Conservation (phyloP, 306 rosid species). For the Castanea crenata region DNA sequence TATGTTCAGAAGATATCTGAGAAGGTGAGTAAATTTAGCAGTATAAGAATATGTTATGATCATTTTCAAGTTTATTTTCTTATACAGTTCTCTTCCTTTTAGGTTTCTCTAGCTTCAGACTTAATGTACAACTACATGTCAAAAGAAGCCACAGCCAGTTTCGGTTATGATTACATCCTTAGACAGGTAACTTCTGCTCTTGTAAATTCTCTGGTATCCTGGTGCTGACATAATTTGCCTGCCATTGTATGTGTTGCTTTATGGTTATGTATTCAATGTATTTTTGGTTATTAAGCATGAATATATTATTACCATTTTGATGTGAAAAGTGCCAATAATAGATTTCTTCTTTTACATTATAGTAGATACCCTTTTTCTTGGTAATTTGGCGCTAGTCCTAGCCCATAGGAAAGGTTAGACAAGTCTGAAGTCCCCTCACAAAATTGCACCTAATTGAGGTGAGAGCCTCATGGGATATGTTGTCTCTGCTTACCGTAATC, state of each 20-base stretch:
- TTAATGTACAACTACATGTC: slow-evolving; percentile 64
- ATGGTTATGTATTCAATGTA: background rate
- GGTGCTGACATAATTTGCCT: background rate
- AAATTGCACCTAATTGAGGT: background rate
- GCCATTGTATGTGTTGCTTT: background rate
- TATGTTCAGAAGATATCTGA: slow-evolving; percentile 60
- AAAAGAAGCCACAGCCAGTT: slow-evolving; percentile 51
- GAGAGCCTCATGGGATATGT: background rate
- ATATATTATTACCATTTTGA: background rate
- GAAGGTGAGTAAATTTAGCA: slow-evolving; percentile 37
- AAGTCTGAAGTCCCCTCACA: background rate
- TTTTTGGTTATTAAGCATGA: background rate
- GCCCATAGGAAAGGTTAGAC: background rate
- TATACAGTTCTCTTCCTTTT: background rate
- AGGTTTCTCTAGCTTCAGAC: slow-evolving; percentile 66
- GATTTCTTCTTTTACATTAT: background rate
- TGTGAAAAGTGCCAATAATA: background rate
- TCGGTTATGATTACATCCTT: slow-evolving; percentile 63
- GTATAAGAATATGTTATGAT: background rate
- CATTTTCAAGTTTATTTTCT: background rate
- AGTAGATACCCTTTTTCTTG: background rate
- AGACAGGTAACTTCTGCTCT: slow-evolving; percentile 40
- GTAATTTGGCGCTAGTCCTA: background rate
- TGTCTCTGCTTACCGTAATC: background rate
- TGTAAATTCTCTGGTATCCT: background rate